Evolutionary conservation across 192 early-diverging fungal genomes (phyloP).

Genomic region (Backusella sp.): DNA sequence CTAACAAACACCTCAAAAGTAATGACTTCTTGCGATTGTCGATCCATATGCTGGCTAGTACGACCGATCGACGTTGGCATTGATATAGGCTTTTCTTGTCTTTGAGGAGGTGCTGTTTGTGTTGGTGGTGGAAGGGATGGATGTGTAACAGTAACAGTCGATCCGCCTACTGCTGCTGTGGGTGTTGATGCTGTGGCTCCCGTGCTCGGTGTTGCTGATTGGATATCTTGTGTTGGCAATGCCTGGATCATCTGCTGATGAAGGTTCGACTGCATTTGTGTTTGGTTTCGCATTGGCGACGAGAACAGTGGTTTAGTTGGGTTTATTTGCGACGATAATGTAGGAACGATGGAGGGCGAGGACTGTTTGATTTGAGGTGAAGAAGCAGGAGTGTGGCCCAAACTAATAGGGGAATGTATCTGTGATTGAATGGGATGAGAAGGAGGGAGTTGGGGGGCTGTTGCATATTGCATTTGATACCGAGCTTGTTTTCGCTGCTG

Average conservation of each 20-base stretch:
- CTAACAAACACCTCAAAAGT: constrained; percentile 23
- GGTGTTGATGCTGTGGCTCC: not conserved
- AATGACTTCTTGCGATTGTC: constrained; percentile 11
- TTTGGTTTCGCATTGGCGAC: constrained; percentile 6
- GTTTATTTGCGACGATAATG: not conserved
- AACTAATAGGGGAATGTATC: constrained; percentile 18
- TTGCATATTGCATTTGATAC: constrained; percentile 19
- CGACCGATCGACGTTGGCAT: not conserved
- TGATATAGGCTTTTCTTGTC: not conserved
- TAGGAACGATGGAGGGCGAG: constrained; percentile 7
- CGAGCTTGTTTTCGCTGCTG: constrained; percentile 13
- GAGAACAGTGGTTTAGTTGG: not conserved
- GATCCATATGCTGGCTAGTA: constrained; percentile 8
- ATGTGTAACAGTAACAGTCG: not conserved
- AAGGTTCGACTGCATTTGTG: constrained; percentile 4
- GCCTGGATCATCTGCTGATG: not conserved
- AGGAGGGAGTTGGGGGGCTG: constrained; percentile 1
- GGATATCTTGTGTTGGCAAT: constrained; percentile 13
- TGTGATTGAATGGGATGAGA: constrained; percentile 14
- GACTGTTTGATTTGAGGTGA: constrained; percentile 21
- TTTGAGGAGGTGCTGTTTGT: not conserved
- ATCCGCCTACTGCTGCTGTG: not conserved
- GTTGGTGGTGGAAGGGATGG: not conserved
- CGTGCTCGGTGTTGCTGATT: not conserved
- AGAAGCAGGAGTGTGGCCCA: constrained; percentile 6